These are phyloP conservation scores for Pneumocystis canis DNA, from an alignment of 1,139 yeast species.

Conservation along the genomic window DNA sequence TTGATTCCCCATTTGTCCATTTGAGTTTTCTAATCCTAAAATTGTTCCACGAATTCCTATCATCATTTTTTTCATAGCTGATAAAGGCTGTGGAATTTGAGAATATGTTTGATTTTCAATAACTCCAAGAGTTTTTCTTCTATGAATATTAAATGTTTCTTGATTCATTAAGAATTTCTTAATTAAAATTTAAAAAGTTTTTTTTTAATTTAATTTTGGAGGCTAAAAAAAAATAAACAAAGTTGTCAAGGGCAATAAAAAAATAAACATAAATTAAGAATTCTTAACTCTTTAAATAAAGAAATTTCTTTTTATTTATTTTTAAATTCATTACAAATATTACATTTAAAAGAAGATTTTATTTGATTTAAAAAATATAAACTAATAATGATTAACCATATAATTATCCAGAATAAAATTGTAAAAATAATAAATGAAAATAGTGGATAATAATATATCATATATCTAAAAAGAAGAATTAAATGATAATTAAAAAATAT, in stretches of 20 bases:
- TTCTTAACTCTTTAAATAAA: too few relatives aligned
- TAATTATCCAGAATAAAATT: neutral
- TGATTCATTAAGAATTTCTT: neutral
- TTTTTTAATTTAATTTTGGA: too few relatives aligned
- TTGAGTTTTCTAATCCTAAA: neutral
- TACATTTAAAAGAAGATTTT: too few relatives aligned
- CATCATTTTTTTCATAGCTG: neutral
- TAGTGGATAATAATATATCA: neutral
- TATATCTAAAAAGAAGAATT: neutral
- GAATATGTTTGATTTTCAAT: neutral
- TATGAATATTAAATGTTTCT: neutral
- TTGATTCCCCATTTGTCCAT: neutral
- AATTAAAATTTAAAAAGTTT: neutral
- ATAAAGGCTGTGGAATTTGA: neutral
- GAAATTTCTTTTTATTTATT: too few relatives aligned
- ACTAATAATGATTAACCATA: neutral
- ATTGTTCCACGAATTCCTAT: neutral
- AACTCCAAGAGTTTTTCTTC: neutral
- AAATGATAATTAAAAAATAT: neutral
- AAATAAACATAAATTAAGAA: too few relatives aligned
- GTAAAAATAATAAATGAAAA: neutral
- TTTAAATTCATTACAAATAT: too few relatives aligned
- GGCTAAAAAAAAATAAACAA: too few relatives aligned
- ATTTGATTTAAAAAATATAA: neutral
- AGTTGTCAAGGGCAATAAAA: too few relatives aligned